Conservation (phyloP, 148 eudicot genomes). For the Agrostemma githago region DNA sequence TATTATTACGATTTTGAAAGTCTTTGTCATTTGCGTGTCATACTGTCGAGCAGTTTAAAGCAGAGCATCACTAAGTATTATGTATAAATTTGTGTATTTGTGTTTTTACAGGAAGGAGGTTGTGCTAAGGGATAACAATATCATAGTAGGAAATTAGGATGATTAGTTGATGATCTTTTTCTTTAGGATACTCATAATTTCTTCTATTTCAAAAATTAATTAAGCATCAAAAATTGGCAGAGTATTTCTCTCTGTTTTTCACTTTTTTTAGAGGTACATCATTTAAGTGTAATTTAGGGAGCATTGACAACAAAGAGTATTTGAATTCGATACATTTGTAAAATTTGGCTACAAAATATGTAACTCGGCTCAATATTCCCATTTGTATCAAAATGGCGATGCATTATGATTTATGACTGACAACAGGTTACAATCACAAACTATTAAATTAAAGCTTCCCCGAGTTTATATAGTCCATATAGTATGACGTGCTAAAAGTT, state of each 20-base stretch:
- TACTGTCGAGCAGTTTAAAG: not conserved
- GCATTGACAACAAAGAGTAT: not conserved
- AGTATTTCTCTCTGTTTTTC: not conserved
- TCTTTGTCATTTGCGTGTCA: too few species aligned
- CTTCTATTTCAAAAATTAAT: slow-evolving; percentile 27
- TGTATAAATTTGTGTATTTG: not conserved
- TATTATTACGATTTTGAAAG: too few species aligned
- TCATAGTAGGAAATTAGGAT: slow-evolving; percentile 21
- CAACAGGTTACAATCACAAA: too few species aligned
- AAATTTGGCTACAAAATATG: not conserved
- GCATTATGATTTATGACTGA: too few species aligned
- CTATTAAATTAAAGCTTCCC: too few species aligned
- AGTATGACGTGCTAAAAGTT: too few species aligned
- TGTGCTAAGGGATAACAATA: slow-evolving; percentile 30
- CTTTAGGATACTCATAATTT: too few species aligned
- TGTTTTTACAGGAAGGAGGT: slow-evolving; percentile 32
- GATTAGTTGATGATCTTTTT: not conserved
- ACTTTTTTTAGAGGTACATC: slow-evolving; percentile 3
- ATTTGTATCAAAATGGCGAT: too few species aligned
- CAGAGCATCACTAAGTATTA: not conserved
- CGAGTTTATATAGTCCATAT: too few species aligned
- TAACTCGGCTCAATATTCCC: not conserved
- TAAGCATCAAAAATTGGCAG: not conserved
- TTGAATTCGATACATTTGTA: slow-evolving; percentile 5
- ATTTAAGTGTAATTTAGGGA: slow-evolving; percentile 6